Conservation (phyloP, 2,329 filamentous ascomycete species). For the Aureobasidium sp. region DNA sequence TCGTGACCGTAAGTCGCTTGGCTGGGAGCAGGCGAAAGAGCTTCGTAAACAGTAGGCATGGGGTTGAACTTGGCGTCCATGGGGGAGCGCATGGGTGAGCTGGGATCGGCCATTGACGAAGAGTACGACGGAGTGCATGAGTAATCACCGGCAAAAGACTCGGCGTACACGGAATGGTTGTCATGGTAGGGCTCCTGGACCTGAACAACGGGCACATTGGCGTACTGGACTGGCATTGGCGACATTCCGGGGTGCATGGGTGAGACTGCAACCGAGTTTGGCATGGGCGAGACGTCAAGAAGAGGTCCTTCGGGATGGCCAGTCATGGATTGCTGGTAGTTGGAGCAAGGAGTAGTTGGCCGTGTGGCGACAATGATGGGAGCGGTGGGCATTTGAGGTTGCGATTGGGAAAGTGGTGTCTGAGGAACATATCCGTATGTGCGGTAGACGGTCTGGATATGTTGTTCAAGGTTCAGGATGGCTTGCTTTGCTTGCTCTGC, state of each 20-base stretch:
- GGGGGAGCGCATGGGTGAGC: conserved; percentile 34
- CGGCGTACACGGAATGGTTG: conserved; percentile 11
- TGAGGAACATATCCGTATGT: conserved; percentile 28
- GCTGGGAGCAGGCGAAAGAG: conserved; percentile 28
- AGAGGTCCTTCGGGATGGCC: conserved; percentile 27
- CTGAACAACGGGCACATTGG: conserved; percentile 42
- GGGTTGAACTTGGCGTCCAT: conserved; percentile 27
- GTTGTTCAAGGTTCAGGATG: conserved; percentile 34
- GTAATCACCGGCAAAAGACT: conserved; percentile 30
- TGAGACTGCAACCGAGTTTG: conserved; percentile 34
- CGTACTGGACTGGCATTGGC: conserved; percentile 32
- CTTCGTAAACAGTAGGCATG: conserved; percentile 30
- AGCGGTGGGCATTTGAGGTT: conserved; percentile 22
- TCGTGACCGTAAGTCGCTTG: conserved; percentile 13
- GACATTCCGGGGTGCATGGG: conserved; percentile 37
- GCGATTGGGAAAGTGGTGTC: conserved; percentile 6
- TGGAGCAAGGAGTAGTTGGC: conserved; percentile 11
- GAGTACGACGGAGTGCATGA: conserved; percentile 42
- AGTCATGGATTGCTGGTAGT: neutral
- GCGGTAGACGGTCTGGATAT: conserved; percentile 36
- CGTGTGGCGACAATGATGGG: conserved; percentile 18
- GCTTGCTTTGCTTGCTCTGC: conserved; percentile 18
- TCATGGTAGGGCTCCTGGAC: conserved; percentile 32
- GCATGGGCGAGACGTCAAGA: conserved; percentile 42
- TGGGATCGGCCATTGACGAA: conserved; percentile 38